Percentiles rank a stretch among this genome's conserved stretches.
Evolutionary conservation across 225 moss, liverwort and hornwort species (phyloP).

Genomic region (Pleurozium schreberi): DNA sequence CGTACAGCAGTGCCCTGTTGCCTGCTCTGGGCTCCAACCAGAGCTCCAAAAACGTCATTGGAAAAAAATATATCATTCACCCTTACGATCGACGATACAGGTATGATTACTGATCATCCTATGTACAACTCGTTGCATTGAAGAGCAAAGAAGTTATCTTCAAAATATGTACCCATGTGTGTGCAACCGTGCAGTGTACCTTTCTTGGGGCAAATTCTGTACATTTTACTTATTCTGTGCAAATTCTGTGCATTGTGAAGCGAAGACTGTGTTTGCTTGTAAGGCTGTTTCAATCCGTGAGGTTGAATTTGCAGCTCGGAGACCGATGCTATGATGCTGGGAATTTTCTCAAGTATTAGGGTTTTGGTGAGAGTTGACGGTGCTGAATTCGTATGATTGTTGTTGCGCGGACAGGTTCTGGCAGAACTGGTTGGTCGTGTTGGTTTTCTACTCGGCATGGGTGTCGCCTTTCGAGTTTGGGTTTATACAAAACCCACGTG

Average conservation of each 20-base stretch:
- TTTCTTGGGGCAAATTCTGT: not conserved
- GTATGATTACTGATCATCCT: not conserved
- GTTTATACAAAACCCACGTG: constrained; percentile 32
- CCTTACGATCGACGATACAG: constrained; percentile 16
- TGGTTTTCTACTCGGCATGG: constrained; percentile 74
- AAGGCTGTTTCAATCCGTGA: not conserved
- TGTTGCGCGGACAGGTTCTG: constrained; percentile 5
- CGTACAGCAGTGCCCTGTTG: constrained; percentile 12
- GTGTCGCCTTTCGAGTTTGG: constrained; percentile 70
- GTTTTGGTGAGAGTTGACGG: not conserved
- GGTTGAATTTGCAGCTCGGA: not conserved
- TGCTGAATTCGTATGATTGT: not conserved
- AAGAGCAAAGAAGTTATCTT: not conserved
- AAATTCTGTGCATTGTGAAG: not conserved
- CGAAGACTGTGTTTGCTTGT: not conserved
- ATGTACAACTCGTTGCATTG: not conserved
- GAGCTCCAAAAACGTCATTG: constrained; percentile 2
- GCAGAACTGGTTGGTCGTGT: constrained; percentile 25
- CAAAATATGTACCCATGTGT: not conserved
- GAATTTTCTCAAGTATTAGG: not conserved
- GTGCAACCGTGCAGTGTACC: not conserved
- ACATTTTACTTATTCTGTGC: not conserved
- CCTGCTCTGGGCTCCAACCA: constrained; percentile 21
- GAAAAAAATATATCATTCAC: constrained; percentile 16
- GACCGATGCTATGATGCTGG: not conserved